Evolutionary conservation across 73 alveolate genomes (phyloP), one percentile per base, ranked within the genome.

Genomic region (Diophrys appendiculata): DNA sequence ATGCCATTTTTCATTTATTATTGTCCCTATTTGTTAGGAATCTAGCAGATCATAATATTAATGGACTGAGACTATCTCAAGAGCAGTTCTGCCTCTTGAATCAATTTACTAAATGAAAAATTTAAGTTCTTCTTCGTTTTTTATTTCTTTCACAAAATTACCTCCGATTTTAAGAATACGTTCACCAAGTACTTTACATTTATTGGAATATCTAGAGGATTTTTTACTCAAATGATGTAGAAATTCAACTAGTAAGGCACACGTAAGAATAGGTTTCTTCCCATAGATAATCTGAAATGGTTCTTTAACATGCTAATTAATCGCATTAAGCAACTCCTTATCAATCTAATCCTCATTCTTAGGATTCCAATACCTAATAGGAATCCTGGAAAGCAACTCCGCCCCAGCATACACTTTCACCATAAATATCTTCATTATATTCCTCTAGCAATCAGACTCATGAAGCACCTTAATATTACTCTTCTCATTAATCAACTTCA

Each of bases 1-100:
- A 0, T 77, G 76, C 92, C 92, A 84, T 67, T 54, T 69, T 33
- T 84, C 84, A 2, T 86, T 76, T 24, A 84, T 86, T 34, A 84
- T 29, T 30, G 77, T 35, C 1, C 89, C 92, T 54, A 84, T 79
- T 54, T 84, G 32, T 26, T 79, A 53, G 5, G 78, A 34, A 14
- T 84, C 92, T 11, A 84, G 89, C 67, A 84, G 28, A 27, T 69
- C 69, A 71, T 78, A 84, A 33, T 78, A 84, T 70, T 52, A 14
- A 74, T 84, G 26, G 8, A 26, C 27, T 0, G 92, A 77, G 72
- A 80, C 72, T 8, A 84, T 84, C 69, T 80, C 83, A 26, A 84
- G 86, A 30, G 82, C 87, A 14, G 78, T 29, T 69, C 92, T 77
- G 0, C 80, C 88, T 54, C 34, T 24, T 2, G 89, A 18, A 68